Evolutionary conservation across 257 asterid genomes (phyloP).

Genomic region (Solanum microdontum): DNA sequence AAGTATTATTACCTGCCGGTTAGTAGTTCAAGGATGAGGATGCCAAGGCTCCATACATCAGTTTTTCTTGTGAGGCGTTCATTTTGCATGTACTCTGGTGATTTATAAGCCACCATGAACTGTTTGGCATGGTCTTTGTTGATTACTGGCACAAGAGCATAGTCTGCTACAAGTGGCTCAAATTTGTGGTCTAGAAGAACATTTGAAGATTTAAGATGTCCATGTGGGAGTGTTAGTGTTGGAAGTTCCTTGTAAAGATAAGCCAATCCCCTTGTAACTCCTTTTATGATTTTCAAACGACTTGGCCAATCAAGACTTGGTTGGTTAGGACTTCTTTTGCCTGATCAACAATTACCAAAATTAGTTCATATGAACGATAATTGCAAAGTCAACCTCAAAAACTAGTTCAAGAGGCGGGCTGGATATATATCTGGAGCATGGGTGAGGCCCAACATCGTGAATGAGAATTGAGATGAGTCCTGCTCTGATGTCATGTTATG

Average conservation of each 20-base stretch:
- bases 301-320: conserved; percentile 41
- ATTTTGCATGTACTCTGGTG: conserved; percentile 39
- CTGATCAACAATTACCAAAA: conserved; percentile 4
- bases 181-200: conserved; percentile 29
- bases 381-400: not conserved
- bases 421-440: not conserved
- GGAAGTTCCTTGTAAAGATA: conserved; percentile 38
- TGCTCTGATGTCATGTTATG: not conserved
- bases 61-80: conserved; percentile 27
- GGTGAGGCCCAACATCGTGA: not conserved
- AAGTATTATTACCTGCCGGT: conserved; percentile 24
- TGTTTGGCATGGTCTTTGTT: conserved; percentile 43
- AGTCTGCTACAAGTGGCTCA: conserved; percentile 41
- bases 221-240: conserved; percentile 39
- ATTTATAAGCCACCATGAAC: conserved; percentile 57
- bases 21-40: conserved; percentile 50
- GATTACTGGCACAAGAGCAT: conserved; percentile 36
- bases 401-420: not conserved
- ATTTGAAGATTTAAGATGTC: conserved; percentile 66
- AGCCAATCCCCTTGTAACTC: conserved; percentile 41
- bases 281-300: conserved; percentile 47
- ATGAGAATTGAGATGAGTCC: not conserved
- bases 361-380: not conserved
- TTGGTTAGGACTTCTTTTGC: conserved; percentile 24
- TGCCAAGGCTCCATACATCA: conserved; percentile 68